Percentiles rank a stretch among this genome's conserved stretches.
Conservation (phyloP, 306 rosid species). For the Rosa rugosa region DNA sequence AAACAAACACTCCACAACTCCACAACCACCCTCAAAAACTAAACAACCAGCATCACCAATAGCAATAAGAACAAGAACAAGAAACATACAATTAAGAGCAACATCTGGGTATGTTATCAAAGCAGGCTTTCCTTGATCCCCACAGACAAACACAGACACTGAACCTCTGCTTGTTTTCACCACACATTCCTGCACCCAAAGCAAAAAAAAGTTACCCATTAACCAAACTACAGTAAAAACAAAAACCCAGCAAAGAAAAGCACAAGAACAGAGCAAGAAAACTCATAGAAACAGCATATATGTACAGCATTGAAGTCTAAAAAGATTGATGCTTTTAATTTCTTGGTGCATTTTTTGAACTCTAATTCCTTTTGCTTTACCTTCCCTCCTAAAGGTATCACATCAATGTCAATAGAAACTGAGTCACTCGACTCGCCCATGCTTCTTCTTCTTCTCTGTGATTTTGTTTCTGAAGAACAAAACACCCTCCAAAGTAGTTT, state of each 20-base stretch:
- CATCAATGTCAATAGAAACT: slow-evolving; percentile 70
- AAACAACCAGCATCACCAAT: slow-evolving; percentile 1
- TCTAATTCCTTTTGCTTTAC: slow-evolving; percentile 22
- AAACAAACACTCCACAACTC: neutral
- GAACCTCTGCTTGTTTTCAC: slow-evolving; percentile 86
- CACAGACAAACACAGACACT: slow-evolving; percentile 74
- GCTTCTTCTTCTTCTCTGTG: slow-evolving; percentile 18
- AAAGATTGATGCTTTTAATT: slow-evolving; percentile 9
- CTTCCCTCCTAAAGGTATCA: slow-evolving; percentile 77
- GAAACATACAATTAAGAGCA: slow-evolving; percentile 76
- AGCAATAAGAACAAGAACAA: neutral
- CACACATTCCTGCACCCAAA: slow-evolving; percentile 50
- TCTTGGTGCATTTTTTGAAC: neutral
- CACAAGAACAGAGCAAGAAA: neutral
- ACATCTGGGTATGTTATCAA: slow-evolving; percentile 80
- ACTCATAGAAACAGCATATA: neutral
- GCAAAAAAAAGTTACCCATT: neutral
- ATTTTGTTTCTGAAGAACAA: slow-evolving; percentile 17
- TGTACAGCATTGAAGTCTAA: neutral
- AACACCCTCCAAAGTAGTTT: slow-evolving; percentile 19
- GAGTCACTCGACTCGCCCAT: slow-evolving; percentile 80
- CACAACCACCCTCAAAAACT: neutral
- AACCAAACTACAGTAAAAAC: neutral
- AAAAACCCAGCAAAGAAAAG: slow-evolving; percentile 17
- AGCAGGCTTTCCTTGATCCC: slow-evolving; percentile 90